Evolutionary conservation across 371 early-diverging fungal genomes (phyloP).

Genomic region (Syncephalastrum racemosum): DNA sequence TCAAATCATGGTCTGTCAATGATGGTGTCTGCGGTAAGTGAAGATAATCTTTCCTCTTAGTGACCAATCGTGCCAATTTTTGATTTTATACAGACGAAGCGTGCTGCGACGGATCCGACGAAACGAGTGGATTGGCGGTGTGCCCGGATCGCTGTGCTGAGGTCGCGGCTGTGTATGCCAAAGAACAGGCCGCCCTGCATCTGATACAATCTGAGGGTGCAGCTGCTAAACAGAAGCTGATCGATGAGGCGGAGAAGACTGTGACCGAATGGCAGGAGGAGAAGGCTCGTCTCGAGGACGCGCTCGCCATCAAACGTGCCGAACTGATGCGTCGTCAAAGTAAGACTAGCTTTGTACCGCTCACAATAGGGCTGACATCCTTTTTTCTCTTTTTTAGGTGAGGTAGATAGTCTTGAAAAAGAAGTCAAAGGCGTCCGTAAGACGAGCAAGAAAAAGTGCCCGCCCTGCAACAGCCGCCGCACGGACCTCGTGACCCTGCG

Average conservation of each 20-base stretch:
- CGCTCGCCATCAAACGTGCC: slow-evolving; percentile 32
- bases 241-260: slow-evolving; percentile 37
- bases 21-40: slow-evolving; percentile 88
- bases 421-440: slow-evolving; percentile 1
- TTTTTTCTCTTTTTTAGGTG: slow-evolving; percentile 8
- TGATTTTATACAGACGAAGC: slow-evolving; percentile 60
- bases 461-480: slow-evolving; percentile 11
- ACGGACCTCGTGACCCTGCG: slow-evolving; percentile 30
- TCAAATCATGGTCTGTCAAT: slow-evolving; percentile 79
- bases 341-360: slow-evolving; percentile 10
- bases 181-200: slow-evolving; percentile 31
- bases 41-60: background rate
- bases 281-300: slow-evolving; percentile 31
- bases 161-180: slow-evolving; percentile 52
- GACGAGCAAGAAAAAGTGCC: slow-evolving; percentile 17
- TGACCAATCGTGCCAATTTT: slow-evolving; percentile 3
- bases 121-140: slow-evolving; percentile 51
- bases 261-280: slow-evolving; percentile 34
- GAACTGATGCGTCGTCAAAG: slow-evolving; percentile 22
- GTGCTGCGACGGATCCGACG: slow-evolving; percentile 96
- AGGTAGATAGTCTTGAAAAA: slow-evolving; percentile 32
- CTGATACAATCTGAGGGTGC: slow-evolving; percentile 26
- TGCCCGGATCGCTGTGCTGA: slow-evolving; percentile 79
- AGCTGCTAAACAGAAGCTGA: slow-evolving; percentile 30
- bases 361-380: background rate